Base-by-base conservation (phyloP, 129 eudicot species). In the Gnaphalium uliginosum region DNA sequence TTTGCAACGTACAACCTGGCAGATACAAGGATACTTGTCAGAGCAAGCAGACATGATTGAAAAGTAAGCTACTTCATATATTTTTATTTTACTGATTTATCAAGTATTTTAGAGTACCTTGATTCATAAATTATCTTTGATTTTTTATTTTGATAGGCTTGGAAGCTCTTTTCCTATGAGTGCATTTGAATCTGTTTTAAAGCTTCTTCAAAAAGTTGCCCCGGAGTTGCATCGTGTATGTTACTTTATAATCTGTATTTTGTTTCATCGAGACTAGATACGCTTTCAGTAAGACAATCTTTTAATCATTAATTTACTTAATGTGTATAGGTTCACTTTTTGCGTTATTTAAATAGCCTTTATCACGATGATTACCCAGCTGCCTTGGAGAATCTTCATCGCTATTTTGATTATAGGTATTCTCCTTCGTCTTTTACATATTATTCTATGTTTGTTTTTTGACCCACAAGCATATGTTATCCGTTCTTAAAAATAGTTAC, bases 401-500 rank as follows among this genome's bases (percentile, higher is more conserved):
- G 98, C 41, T 94, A 94, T 84, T 94, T 94, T 82, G 98, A 94
- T 85, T 89, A 90, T 73, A 94, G 98, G 98, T 93, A 84, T 78
- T 37, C 33, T 51, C 27, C 68, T 58, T 77, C 60, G 39, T 43
- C 60, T 56, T 41, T 68, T 19, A 54, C 46, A 0, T 39, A 10
- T 39, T 8, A 13, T 10, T 39, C 14, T 39, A 33, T 33, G 14
- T 39, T 39, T 39, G 46, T 39, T 39, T 10, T 1, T 8, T 39
- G 15, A 41, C 48, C 13, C 15, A 0, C 48, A 41, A 41, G 15
- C 48, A 2, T 9, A 9, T 41, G 39, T 10, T 41, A 41, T 41
- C 15, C 15, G 14, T 9, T 41, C 3, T 15, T 41, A 10, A 9
- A 9, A 41, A 41, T 41, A 41, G 48, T 41, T 41, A 41, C 48